A percentile compares a stretch with the other conserved stretches of the same genome.
Evolutionary conservation across 805 yeast genomes (phyloP).

Genomic region (Lachancea thermotolerans): DNA sequence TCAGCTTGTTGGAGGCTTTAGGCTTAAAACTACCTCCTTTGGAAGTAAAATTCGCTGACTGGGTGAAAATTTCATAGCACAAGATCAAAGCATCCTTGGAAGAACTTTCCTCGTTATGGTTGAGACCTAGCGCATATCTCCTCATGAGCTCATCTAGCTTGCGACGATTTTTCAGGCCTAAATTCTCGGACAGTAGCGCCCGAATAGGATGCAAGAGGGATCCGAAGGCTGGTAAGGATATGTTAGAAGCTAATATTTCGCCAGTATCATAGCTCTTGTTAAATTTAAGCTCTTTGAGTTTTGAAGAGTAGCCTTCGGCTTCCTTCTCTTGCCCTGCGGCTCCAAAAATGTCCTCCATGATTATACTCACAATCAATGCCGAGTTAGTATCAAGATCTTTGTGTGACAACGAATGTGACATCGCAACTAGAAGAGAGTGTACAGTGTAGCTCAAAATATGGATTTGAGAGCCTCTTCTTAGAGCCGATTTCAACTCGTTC

Average conservation of each 20-base stretch:
- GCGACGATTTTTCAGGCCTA: conserved; percentile 60
- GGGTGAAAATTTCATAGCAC: conserved; percentile 65
- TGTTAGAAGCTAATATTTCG: conserved; percentile 62
- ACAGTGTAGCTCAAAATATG: conserved; percentile 88
- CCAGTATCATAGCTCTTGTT: conserved; percentile 85
- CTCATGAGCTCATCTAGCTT: conserved; percentile 74
- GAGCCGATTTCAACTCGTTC: conserved; percentile 69
- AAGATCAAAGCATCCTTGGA: conserved; percentile 55
- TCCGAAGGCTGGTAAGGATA: conserved; percentile 51
- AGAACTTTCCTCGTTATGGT: conserved; percentile 55
- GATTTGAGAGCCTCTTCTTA: conserved; percentile 84
- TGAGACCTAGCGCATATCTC: conserved; percentile 72
- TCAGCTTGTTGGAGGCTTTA: neutral
- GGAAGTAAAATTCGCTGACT: conserved; percentile 41
- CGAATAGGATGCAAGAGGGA: conserved; percentile 63
- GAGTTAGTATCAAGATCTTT: conserved; percentile 75
- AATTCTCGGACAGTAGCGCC: conserved; percentile 51
- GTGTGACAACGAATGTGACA: conserved; percentile 41
- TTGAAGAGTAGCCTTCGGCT: conserved; percentile 80
- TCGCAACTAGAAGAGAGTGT: conserved; percentile 59
- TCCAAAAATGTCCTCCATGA: conserved; percentile 93
- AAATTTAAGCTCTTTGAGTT: conserved; percentile 84
- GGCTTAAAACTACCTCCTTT: neutral
- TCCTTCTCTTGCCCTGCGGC: conserved; percentile 91
- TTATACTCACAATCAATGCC: conserved; percentile 51